A percentile compares a stretch with the other conserved stretches of the same genome.
Conservation (phyloP, 2,329 filamentous ascomycete species). For the Calonectria pseudoreteaudii region DNA sequence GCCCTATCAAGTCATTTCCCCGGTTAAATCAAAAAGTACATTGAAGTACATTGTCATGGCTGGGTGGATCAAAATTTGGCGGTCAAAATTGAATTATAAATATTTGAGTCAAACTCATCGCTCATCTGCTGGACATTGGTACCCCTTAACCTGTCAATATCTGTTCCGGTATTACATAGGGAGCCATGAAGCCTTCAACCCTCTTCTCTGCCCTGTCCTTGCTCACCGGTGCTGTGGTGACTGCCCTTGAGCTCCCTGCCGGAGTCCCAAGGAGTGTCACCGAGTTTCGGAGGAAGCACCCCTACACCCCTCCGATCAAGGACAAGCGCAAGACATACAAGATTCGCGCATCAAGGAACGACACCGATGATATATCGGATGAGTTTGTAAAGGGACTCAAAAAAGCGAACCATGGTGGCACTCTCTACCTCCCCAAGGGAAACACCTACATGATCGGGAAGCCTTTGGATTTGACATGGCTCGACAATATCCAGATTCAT, state of each 20-base stretch:
- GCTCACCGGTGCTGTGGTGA: slow-evolving; percentile 32
- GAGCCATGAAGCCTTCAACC: slow-evolving; percentile 37
- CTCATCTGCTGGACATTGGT: background rate
- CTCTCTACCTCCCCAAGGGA: slow-evolving; percentile 36
- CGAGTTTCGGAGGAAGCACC: slow-evolving; percentile 39
- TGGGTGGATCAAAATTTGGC: background rate
- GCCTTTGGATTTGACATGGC: slow-evolving; percentile 37
- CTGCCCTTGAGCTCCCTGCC: slow-evolving; percentile 37
- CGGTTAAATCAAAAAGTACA: background rate
- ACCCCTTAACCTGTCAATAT: background rate
- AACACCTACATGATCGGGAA: slow-evolving; percentile 41
- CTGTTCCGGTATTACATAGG: background rate
- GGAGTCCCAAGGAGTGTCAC: slow-evolving; percentile 39
- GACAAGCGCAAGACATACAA: slow-evolving; percentile 31
- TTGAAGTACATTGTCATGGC: background rate
- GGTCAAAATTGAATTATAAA: background rate
- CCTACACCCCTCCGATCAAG: slow-evolving; percentile 28
- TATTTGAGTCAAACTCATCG: background rate
- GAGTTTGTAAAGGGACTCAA: slow-evolving; percentile 39
- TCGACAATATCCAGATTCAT: slow-evolving; percentile 40
- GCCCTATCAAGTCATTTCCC: background rate
- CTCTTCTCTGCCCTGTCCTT: slow-evolving; percentile 34
- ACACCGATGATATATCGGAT: slow-evolving; percentile 35
- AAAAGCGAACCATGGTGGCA: slow-evolving; percentile 38
- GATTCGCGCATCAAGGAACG: slow-evolving; percentile 35